These are phyloP conservation scores for Trametes coccinea DNA, from an alignment of 768 basidiomycete genomes.

Conservation along the genomic window DNA sequence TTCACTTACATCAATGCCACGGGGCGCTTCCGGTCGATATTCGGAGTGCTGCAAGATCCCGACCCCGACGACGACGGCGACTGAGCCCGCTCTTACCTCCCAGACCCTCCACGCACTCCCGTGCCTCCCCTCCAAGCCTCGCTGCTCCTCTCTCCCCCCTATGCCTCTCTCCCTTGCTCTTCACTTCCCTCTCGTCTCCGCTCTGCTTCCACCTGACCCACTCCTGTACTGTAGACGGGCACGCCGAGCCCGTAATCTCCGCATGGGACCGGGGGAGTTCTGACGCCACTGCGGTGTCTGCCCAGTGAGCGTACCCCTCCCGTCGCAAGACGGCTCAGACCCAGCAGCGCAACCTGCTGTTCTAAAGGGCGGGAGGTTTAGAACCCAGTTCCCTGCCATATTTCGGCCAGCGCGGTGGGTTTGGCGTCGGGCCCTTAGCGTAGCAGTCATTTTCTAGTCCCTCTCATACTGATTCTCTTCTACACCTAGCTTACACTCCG, in stretches of 20 bases:
- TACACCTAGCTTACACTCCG: too few species aligned
- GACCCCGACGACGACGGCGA: background rate
- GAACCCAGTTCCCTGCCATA: too few species aligned
- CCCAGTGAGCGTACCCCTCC: slow-evolving; percentile 2
- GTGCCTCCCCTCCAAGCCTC: too few species aligned
- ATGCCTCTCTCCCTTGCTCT: background rate
- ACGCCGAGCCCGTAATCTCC: background rate
- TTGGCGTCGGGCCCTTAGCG: too few species aligned
- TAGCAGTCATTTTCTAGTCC: too few species aligned
- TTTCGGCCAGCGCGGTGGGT: too few species aligned
- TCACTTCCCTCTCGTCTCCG: too few species aligned
- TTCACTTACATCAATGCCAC: slow-evolving; percentile 19
- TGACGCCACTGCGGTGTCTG: background rate
- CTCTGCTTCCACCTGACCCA: background rate
- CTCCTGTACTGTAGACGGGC: background rate
- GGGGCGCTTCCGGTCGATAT: background rate
- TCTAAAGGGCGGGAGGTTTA: too few species aligned
- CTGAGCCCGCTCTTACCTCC: too few species aligned
- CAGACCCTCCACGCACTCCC: too few species aligned
- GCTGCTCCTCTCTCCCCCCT: background rate
- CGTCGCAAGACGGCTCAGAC: background rate
- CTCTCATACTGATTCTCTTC: too few species aligned
- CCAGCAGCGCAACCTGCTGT: too few species aligned
- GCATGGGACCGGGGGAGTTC: background rate
- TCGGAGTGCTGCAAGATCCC: background rate